These are phyloP conservation scores for Pythium aristosporum DNA, from an alignment of 352 stramenopile species.

Conservation along the genomic window DNA sequence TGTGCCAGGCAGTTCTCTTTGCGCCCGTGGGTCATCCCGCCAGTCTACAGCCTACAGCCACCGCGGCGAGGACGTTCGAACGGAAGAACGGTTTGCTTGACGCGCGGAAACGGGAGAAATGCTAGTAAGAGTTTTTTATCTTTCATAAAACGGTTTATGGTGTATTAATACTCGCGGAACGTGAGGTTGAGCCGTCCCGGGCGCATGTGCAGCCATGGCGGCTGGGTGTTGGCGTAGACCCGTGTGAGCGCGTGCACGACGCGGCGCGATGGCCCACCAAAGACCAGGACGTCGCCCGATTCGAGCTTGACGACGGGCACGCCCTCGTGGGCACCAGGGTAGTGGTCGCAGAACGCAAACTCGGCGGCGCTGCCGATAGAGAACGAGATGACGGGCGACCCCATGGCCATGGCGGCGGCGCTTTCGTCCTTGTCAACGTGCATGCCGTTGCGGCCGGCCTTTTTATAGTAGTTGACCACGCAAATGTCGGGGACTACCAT, in stretches of 20 bases:
- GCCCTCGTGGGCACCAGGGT: slow-evolving; percentile 39
- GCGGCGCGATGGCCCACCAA: slow-evolving; percentile 52
- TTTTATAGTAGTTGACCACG: slow-evolving; percentile 80
- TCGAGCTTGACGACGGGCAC: slow-evolving; percentile 63
- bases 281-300: slow-evolving; percentile 72
- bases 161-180: slow-evolving; percentile 50
- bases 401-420: slow-evolving; percentile 50
- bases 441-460: slow-evolving; percentile 68
- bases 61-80: not conserved
- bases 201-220: slow-evolving; percentile 56
- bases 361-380: slow-evolving; percentile 64
- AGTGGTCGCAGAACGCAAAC: slow-evolving; percentile 71
- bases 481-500: slow-evolving; percentile 58
- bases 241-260: slow-evolving; percentile 68
- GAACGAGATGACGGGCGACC: slow-evolving; percentile 70
- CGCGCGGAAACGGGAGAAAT: not conserved
- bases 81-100: not conserved
- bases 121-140: too few species aligned
- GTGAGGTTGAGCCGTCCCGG: slow-evolving; percentile 67
- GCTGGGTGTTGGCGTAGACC: slow-evolving; percentile 56
- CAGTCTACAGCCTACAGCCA: not conserved
- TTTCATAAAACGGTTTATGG: too few species aligned
- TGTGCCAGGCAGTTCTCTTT: too few species aligned
- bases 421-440: slow-evolving; percentile 78
- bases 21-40: too few species aligned